A percentile compares a stretch with the other conserved stretches of the same genome.
These are phyloP conservation scores for Leccinum aurantiacum DNA, from an alignment of 768 basidiomycete genomes.

Conservation along the genomic window DNA sequence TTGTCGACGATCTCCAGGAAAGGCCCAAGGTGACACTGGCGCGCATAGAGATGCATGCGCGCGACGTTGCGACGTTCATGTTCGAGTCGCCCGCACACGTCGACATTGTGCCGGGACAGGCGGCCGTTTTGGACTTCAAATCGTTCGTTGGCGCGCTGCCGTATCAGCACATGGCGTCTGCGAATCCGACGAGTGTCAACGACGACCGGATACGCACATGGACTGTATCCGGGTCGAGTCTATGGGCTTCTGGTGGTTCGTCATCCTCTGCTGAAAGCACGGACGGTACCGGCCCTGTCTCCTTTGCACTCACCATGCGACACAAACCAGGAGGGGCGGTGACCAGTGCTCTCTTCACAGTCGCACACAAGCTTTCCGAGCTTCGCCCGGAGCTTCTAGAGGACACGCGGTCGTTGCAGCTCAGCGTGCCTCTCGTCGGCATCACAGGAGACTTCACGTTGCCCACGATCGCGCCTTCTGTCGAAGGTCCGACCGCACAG, in stretches of 20 bases:
- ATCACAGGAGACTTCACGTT: conserved; percentile 54
- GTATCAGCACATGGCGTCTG: conserved; percentile 56
- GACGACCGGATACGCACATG: conserved; percentile 68
- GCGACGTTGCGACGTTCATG: conserved; percentile 54
- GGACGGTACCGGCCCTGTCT: neutral
- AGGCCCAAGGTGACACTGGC: conserved; percentile 32
- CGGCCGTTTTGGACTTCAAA: conserved; percentile 54
- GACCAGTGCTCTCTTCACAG: conserved; percentile 52
- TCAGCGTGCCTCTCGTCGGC: conserved; percentile 49
- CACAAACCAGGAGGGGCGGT: conserved; percentile 54
- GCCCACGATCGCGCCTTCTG: conserved; percentile 4
- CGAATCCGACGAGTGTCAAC: conserved; percentile 51
- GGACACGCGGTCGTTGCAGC: conserved; percentile 39
- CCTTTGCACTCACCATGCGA: conserved; percentile 54
- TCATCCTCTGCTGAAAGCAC: neutral
- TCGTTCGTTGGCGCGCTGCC: conserved; percentile 45
- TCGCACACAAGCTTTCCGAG: conserved; percentile 43
- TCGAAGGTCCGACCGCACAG: neutral
- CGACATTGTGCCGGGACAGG: conserved; percentile 47
- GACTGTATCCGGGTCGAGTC: conserved; percentile 48
- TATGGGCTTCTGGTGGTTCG: conserved; percentile 10
- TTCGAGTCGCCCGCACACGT: conserved; percentile 41
- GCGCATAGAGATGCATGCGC: conserved; percentile 43
- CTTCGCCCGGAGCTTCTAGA: conserved; percentile 41
- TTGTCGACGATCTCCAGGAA: conserved; percentile 19